Conservation (phyloP, 2,329 filamentous ascomycete species). For the Trichoderma sp. region DNA sequence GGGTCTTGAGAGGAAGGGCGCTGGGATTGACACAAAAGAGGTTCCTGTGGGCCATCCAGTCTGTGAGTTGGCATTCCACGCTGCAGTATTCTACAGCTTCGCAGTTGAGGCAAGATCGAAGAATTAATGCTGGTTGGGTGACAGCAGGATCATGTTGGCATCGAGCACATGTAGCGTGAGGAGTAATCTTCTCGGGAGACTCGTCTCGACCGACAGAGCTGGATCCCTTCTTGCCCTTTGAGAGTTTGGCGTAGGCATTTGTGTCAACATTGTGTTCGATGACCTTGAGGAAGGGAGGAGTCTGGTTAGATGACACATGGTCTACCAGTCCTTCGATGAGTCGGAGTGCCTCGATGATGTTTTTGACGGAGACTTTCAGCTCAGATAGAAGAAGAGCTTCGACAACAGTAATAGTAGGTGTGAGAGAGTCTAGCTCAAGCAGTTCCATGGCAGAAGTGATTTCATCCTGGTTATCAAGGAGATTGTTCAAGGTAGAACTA, state of each 20-base stretch:
- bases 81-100: neutral
- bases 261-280: neutral
- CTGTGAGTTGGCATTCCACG: neutral
- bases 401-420: neutral
- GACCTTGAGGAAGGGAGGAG: neutral
- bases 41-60: slow-evolving; percentile 3
- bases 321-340: neutral
- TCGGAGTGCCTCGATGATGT: neutral
- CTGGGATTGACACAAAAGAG: neutral
- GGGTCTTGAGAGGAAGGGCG: neutral
- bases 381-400: neutral
- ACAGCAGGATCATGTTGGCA: neutral
- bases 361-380: neutral
- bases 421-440: neutral
- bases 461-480: neutral
- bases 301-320: neutral
- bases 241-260: neutral
- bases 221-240: neutral
- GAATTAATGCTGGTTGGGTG: neutral
- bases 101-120: neutral
- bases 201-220: neutral
- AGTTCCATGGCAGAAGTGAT: neutral
- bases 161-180: slow-evolving; percentile 4
- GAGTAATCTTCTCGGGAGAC: neutral
- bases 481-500: neutral